Conservation (phyloP, 2,329 filamentous ascomycete species). For the Trichoderma sp. region DNA sequence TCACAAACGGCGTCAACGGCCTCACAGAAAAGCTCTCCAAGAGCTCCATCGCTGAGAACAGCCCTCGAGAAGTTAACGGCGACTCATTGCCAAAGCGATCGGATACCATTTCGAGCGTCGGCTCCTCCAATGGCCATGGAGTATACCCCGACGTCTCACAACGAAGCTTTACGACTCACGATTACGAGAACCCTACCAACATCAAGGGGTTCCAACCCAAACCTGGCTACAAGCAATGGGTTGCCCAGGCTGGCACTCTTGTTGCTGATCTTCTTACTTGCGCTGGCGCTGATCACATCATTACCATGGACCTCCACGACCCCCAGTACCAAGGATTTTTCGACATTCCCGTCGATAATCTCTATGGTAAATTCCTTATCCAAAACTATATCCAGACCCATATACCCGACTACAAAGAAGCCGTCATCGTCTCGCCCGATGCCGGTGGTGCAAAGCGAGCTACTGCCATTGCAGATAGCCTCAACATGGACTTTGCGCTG, state of each 20-base stretch:
- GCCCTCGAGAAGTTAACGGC: conserved; percentile 39
- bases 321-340: conserved; percentile 99
- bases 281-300: conserved; percentile 94
- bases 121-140: conserved; percentile 44
- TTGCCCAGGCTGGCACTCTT: conserved; percentile 93
- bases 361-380: conserved; percentile 80
- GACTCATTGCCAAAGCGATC: conserved; percentile 43
- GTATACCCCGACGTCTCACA: conserved; percentile 48
- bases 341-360: conserved; percentile 96
- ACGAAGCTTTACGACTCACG: conserved; percentile 64
- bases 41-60: conserved; percentile 59
- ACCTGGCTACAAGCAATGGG: conserved; percentile 97
- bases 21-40: conserved; percentile 76
- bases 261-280: conserved; percentile 94
- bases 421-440: conserved; percentile 94
- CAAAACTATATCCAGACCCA: conserved; percentile 75
- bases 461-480: conserved; percentile 88
- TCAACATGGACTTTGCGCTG: conserved; percentile 93
- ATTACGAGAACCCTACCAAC: conserved; percentile 63
- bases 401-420: conserved; percentile 81
- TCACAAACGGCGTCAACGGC: conserved; percentile 67
- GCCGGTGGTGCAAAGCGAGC: conserved; percentile 96
- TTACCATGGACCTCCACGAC: conserved; percentile 96
- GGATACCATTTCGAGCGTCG: conserved; percentile 43
- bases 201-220: conserved; percentile 71